Evolutionary conservation across 371 early-diverging fungal species (phyloP).

Genomic region (Apophysomyces variabilis): DNA sequence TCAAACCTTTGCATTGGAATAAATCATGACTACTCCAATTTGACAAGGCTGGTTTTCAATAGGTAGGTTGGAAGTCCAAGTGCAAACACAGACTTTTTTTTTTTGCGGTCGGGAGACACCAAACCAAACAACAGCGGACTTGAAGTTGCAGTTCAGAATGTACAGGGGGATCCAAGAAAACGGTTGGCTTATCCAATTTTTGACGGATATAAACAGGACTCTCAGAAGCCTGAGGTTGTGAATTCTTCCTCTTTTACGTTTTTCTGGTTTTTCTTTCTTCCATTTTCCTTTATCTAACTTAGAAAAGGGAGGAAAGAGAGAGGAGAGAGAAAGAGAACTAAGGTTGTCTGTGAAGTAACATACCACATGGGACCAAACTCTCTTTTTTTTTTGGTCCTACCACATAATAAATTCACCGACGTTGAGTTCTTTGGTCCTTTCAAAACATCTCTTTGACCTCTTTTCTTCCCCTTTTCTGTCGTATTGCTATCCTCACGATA

Average conservation of each 20-base stretch:
- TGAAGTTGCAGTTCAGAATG: neutral
- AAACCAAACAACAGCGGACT: neutral
- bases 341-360: slow-evolving; percentile 4
- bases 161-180: slow-evolving; percentile 8
- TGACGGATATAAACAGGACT: neutral
- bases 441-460: neutral
- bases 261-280: neutral
- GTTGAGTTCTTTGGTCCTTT: neutral
- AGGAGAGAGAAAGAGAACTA: neutral
- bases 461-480: slow-evolving; percentile 6
- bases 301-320: neutral
- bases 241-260: neutral
- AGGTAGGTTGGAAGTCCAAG: neutral
- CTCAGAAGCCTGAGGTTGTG: neutral
- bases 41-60: too few species aligned
- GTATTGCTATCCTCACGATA: slow-evolving; percentile 8
- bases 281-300: neutral
- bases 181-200: neutral
- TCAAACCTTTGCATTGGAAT: too few species aligned
- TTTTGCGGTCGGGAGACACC: slow-evolving; percentile 1
- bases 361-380: slow-evolving; percentile 1
- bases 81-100: neutral
- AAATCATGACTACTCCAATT: too few species aligned
- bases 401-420: slow-evolving; percentile 10
- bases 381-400: neutral